Base-by-base conservation (phyloP, 192 early-diverging fungal genomes). In the Coemansia biformis region DNA sequence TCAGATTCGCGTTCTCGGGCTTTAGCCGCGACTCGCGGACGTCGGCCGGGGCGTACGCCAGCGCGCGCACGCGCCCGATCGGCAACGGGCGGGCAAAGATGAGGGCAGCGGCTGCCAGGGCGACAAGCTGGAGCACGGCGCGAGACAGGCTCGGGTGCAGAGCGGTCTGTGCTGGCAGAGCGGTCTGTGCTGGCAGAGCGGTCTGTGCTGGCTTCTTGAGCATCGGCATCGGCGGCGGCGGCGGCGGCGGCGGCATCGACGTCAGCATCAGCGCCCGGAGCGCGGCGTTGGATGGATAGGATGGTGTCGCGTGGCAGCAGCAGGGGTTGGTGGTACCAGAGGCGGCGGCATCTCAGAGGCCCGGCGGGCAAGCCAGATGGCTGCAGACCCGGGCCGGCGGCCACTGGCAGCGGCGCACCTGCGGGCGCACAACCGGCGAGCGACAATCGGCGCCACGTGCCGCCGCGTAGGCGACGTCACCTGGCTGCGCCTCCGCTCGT, bases 21-120 rank as follows among this genome's bases (percentile, higher is more conserved):
- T 63, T 63, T 10, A 56, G 60, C 5, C 60, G 60, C 41, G 53
- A 55, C 12, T 63, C 60, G 40, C 48, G 29, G 34, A 63, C 50
- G 37, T 63, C 52, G 18, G 34, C 38, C 2, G 47, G 36, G 18
- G 47, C 29, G 32, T 55, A 56, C 11, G 46, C 18, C 36, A 63
- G 47, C 18, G 46, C 46, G 22, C 52, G 60, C 21, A 43, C 43
- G 18, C 23, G 32, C 46, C 50, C 53, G 24, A 63, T 56, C 40
- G 60, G 60, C 24, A 48, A 48, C 37, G 60, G 60, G 5, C 35
- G 45, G 23, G 53, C 48, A 5, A 63, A 2, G 33, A 39, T 47
- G 21, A 63, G 44, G 31, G 37, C 51, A 3, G 40, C 29, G 2
- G 53, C 60, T 3, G 48, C 52, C 12, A 63, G 35, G 5, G 18